Percentiles rank a stretch among this genome's conserved stretches.
Evolutionary conservation across 768 basidiomycete species (phyloP).

Genomic region (Tubosaeta brunneosetosa): DNA sequence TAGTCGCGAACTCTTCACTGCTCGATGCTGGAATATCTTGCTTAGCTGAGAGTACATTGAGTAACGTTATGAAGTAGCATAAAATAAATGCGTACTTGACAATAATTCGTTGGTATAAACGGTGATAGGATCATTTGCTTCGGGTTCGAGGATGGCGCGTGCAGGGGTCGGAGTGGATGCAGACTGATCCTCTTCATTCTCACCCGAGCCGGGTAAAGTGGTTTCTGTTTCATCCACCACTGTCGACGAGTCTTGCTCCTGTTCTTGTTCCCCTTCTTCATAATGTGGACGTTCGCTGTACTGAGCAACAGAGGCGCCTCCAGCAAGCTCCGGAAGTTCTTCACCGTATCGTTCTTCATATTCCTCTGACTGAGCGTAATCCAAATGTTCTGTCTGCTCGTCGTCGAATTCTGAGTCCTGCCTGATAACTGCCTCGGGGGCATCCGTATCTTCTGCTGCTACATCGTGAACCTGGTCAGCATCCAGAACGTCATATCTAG

Average conservation of each 20-base stretch:
- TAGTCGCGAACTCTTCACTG: not conserved
- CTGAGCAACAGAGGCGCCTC: constrained; percentile 9
- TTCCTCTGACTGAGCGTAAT: constrained; percentile 32
- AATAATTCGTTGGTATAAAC: not conserved
- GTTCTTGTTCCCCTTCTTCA: constrained; percentile 27
- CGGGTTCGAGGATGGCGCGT: constrained; percentile 6
- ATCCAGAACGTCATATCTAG: constrained; percentile 21
- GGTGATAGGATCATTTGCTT: not conserved
- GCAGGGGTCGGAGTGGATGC: constrained; percentile 13
- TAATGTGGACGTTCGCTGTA: constrained; percentile 18
- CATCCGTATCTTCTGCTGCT: constrained; percentile 21
- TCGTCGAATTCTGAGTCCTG: constrained; percentile 20
- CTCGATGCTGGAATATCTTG: not conserved
- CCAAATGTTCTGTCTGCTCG: constrained; percentile 33
- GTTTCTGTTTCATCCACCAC: constrained; percentile 17
- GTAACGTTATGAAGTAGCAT: not conserved
- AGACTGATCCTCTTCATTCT: constrained; percentile 11
- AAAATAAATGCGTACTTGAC: constrained; percentile 8
- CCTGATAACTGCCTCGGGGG: constrained; percentile 2
- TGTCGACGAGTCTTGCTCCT: constrained; percentile 14
- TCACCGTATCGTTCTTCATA: constrained; percentile 36
- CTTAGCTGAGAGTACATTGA: constrained; percentile 8
- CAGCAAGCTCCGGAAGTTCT: constrained; percentile 29
- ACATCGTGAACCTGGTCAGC: constrained; percentile 27
- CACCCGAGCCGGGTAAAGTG: constrained; percentile 9